Conservation (phyloP, 805 yeast genomes). For the Starmerella apis region DNA sequence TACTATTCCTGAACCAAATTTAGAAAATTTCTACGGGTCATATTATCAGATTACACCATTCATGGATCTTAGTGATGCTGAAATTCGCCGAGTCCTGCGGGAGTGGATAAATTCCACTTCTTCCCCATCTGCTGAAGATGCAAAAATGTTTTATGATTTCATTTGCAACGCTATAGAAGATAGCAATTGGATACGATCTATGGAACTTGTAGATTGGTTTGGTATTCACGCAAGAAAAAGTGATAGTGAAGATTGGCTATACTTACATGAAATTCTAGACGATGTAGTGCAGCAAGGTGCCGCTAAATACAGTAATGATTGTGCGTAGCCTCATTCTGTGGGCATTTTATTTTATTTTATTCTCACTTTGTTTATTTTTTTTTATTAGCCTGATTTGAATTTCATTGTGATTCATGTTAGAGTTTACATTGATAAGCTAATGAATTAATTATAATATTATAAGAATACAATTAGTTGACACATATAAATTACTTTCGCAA, state of each 20-base stretch:
- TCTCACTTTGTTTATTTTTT: not conserved
- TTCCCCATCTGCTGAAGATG: constrained; percentile 14
- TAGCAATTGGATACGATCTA: constrained; percentile 12
- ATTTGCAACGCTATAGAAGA: constrained; percentile 6
- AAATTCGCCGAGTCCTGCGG: not conserved
- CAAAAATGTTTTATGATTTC: constrained; percentile 10
- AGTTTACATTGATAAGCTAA: too few species aligned
- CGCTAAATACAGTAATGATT: not conserved
- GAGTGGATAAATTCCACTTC: constrained; percentile 12
- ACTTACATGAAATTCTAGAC: constrained; percentile 3
- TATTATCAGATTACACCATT: constrained; percentile 2
- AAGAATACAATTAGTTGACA: not conserved
- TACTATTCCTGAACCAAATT: not conserved
- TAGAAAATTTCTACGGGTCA: not conserved
- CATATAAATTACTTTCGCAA: not conserved
- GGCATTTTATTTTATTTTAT: too few species aligned
- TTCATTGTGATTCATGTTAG: too few species aligned
- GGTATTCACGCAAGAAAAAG: not conserved
- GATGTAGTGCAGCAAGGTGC: constrained; percentile 2
- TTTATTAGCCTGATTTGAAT: not conserved
- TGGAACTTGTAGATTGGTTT: constrained; percentile 11
- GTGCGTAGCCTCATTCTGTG: not conserved
- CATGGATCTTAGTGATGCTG: constrained; percentile 4
- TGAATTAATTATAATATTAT: too few species aligned
- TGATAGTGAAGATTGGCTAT: constrained; percentile 4